Conservation (phyloP, 306 rosid genomes). For the Citrullus mucosospermus region DNA sequence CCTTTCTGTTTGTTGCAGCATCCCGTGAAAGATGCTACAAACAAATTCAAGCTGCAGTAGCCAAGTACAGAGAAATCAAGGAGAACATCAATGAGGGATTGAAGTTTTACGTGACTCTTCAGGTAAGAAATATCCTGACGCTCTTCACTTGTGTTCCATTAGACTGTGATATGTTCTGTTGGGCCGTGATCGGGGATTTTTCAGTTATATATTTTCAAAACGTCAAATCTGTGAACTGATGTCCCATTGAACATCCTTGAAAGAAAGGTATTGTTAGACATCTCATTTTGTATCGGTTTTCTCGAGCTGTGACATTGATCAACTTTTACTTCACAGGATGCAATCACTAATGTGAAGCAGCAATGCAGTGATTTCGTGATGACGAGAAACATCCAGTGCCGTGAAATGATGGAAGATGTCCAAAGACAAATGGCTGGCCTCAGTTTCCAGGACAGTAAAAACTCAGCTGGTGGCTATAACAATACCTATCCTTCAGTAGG, state of each 20-base stretch:
- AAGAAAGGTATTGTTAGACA: background rate
- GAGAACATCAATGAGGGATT: conserved; percentile 91
- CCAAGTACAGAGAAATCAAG: conserved; percentile 79
- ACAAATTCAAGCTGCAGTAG: conserved; percentile 93
- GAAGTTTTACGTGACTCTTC: conserved; percentile 81
- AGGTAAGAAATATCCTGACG: conserved; percentile 27
- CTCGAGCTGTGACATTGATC: background rate
- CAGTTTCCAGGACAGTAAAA: conserved; percentile 69
- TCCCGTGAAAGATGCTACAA: conserved; percentile 88
- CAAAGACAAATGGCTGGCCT: conserved; percentile 86
- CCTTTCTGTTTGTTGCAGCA: conserved; percentile 31
- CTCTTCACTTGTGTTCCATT: background rate
- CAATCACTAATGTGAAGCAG: conserved; percentile 86
- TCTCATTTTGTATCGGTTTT: background rate
- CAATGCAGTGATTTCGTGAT: conserved; percentile 89
- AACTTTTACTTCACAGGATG: conserved; percentile 46
- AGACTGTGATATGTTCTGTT: background rate
- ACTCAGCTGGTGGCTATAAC: conserved; percentile 30
- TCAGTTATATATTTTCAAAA: too few species aligned
- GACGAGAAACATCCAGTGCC: conserved; percentile 96
- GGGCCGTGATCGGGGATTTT: background rate
- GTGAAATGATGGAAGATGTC: conserved; percentile 94
- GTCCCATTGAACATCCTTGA: background rate
- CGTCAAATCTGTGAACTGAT: background rate
- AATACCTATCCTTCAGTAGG: conserved; percentile 41